A percentile compares a stretch with the other conserved stretches of the same genome.
These are phyloP conservation scores for Fragaria iinumae DNA, from an alignment of 306 rosid genomes.

Conservation along the genomic window DNA sequence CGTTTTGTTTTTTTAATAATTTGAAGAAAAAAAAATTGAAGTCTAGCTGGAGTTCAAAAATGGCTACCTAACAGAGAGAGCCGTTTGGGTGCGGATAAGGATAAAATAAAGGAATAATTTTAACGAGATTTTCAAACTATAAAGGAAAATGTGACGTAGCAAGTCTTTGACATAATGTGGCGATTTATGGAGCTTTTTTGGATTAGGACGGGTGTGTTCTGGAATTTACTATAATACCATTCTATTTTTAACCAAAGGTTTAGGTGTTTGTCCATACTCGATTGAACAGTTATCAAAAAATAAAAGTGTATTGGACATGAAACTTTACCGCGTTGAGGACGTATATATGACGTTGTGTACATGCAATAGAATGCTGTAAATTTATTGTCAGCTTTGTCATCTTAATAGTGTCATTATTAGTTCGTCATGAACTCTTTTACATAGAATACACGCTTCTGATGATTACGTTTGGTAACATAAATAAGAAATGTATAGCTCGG, in stretches of 20 bases:
- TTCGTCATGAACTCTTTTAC: too few species aligned
- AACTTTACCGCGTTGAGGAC: too few species aligned
- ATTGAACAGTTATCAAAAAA: not conserved
- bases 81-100: conserved; percentile 10
- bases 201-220: not conserved
- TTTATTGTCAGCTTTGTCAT: too few species aligned
- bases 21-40: not conserved
- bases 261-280: not conserved
- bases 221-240: not conserved
- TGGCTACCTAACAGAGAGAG: conserved; percentile 20
- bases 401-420: too few species aligned
- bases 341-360: too few species aligned
- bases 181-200: not conserved
- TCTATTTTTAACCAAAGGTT: not conserved
- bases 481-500: too few species aligned
- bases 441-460: too few species aligned
- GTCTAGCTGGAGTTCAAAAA: conserved; percentile 33
- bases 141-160: not conserved
- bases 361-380: too few species aligned
- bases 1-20: not conserved
- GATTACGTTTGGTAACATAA: too few species aligned
- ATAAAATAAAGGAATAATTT: not conserved
- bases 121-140: not conserved
- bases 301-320: too few species aligned
- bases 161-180: not conserved